A percentile compares a stretch with the other conserved stretches of the same genome.
These are phyloP conservation scores for California macrophylla DNA, from an alignment of 441 rosid species.

Conservation along the genomic window DNA sequence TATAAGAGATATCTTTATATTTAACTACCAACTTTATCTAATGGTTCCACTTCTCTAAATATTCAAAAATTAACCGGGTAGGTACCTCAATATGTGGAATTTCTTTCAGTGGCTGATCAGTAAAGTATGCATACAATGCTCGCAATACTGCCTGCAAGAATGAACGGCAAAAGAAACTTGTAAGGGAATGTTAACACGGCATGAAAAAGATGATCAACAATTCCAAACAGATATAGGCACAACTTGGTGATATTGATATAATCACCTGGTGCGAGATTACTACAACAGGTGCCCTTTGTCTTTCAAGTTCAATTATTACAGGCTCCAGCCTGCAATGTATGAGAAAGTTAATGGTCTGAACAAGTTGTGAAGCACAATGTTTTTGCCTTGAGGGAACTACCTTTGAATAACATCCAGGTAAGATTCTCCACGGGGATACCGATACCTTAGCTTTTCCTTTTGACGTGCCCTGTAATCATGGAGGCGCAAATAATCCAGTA, in stretches of 20 bases:
- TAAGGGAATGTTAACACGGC: not conserved
- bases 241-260: constrained; percentile 12
- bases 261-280: constrained; percentile 95
- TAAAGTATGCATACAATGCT: constrained; percentile 92
- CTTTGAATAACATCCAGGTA: constrained; percentile 98
- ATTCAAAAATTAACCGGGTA: constrained; percentile 8
- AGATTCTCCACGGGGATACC: constrained; percentile 98
- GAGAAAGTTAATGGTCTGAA: constrained; percentile 13
- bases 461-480: constrained; percentile 53
- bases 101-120: constrained; percentile 94
- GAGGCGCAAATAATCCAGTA: constrained; percentile 9
- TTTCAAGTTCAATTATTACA: constrained; percentile 89
- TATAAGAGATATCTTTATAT: not conserved
- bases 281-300: constrained; percentile 95
- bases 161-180: not conserved
- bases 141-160: constrained; percentile 77
- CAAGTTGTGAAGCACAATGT: not conserved
- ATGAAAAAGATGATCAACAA: constrained; percentile 4
- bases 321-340: constrained; percentile 76
- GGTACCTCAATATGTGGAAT: constrained; percentile 96
- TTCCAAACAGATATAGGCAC: not conserved
- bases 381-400: constrained; percentile 22
- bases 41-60: not conserved
- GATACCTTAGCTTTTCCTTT: constrained; percentile 87
- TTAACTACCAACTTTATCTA: not conserved